These are phyloP conservation scores for Cymodocea nodosa DNA, from an alignment of 116 monocot species.

Conservation along the genomic window DNA sequence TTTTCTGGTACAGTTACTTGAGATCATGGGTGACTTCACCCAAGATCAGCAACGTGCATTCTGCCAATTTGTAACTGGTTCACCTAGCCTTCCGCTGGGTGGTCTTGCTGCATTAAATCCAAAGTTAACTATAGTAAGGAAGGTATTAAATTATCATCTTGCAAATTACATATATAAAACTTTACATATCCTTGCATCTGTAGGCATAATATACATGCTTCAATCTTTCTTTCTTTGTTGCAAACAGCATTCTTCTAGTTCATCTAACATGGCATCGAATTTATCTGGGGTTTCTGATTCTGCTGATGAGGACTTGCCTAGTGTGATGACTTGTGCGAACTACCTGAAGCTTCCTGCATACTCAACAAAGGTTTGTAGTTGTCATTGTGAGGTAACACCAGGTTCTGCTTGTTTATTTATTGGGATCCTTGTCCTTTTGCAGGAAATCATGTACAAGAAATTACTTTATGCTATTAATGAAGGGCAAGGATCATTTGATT, in stretches of 20 bases:
- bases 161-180: no score
- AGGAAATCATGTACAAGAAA: constrained; percentile 94
- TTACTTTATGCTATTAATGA: constrained; percentile 78
- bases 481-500: constrained; percentile 94
- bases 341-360: constrained; percentile 89
- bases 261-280: constrained; percentile 30
- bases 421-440: background rate
- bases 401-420: background rate
- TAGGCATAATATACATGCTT: no score
- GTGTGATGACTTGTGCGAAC: constrained; percentile 98
- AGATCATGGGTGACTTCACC: constrained; percentile 88
- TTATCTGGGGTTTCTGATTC: constrained; percentile 40
- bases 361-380: constrained; percentile 62
- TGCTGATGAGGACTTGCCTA: constrained; percentile 87
- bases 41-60: constrained; percentile 86
- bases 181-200: no score
- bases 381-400: no score
- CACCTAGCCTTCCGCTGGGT: constrained; percentile 92
- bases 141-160: constrained; percentile 30
- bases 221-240: background rate
- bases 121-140: constrained; percentile 88
- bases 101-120: constrained; percentile 74
- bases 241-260: constrained; percentile 59
- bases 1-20: constrained; percentile 48
- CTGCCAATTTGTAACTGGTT: constrained; percentile 95